Evolutionary conservation across 2,329 filamentous ascomycete genomes (phyloP), one percentile per base, ranked within the genome.

Genomic region (Pestalotiopsis sp.): DNA sequence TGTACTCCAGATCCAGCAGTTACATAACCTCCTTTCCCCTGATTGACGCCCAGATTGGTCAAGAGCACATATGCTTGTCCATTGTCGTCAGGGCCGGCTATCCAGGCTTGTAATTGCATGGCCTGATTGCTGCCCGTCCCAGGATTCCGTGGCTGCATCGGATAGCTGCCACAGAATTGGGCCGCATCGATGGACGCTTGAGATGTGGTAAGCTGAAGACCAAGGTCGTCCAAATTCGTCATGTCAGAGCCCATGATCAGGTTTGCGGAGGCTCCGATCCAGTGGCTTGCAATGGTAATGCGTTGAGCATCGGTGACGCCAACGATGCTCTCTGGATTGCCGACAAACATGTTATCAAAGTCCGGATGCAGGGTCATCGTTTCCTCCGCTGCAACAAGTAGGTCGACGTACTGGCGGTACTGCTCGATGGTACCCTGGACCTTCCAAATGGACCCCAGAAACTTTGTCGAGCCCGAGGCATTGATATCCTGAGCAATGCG

Each of bases 401-500:
- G 69, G 11, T 68, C 66, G 65, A 77, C 75, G 64, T 74, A 77
- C 41, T 75, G 72, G 4, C 75, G 73, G 67, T 78, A 77, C 59
- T 77, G 73, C 11, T 78, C 76, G 66, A 77, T 77, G 39, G 76
- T 72, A 36, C 75, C 71, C 52, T 78, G 76, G 39, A 75, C 72
- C 7, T 67, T 69, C 17, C 63, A 45, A 73, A 73, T 76, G 9
- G 69, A 61, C 3, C 45, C 45, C 1, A 74, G 68, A 57, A 78
- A 73, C 13, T 73, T 77, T 2, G 67, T 27, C n/a, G 56, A 11
- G n/a, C 73, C 71, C 13, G 67, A 68, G 65, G 74, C 75, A 65
- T 76, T 73, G 67, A 77, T 74, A 57, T 77, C 74, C 56, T 75
- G 74, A 60, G 74, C 74, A 4, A 70, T 73, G 25, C 76, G 70